Evolutionary conservation across 768 basidiomycete species (phyloP), one percentile per base, ranked within the genome.

Genomic region (Fibroporia radiculosa): DNA sequence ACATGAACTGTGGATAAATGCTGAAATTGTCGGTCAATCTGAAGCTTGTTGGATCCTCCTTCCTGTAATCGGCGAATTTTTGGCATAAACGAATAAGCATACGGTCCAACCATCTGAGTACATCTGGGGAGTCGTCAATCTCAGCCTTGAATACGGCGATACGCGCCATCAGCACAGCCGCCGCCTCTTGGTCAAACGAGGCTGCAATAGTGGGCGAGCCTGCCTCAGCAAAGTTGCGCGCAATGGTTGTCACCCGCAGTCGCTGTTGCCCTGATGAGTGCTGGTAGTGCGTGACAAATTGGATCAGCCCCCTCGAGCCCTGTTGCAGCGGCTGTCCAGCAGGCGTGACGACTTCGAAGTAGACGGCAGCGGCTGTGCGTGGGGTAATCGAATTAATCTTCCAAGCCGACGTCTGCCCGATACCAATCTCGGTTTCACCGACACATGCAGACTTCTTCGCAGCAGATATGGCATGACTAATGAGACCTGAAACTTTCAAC

Each of bases 1-100:
- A 99, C 96, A 98, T 99, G 72, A 99, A 99, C 61, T 98, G 96
- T 13, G 96, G 96, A 64, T 99, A 99, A 56, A 99, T 97, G 62
- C 88, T 89, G 67, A 99, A 98, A 66, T 96, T 96, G 62, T 96
- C 92, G 45, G 80, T 74, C 52, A 99, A 71, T 54, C 92, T 74
- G 77, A 99, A 98, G 61, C 85, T 91, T 28, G 82, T 77, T 8
- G 96, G 88, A 61, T 98, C 96, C 65, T 98, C 96, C 70, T 98
- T 98, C 56, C 93, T 72, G 60, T 98, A 99, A 60, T 97, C 93
- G 39, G 96, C 96, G 58, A 98, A 98, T 71, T 98, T 99, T 71
- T 98, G 96, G 68, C 96, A 99, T 22, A 98, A 68, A 8, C 96
- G 81, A 60, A 98, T 98, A 46, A 99, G 76, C 96, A 99, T 99